phyloP scores from a whole-genome alignment of 805 yeast genomes.

The Blastobotrys terrestris region DNA sequence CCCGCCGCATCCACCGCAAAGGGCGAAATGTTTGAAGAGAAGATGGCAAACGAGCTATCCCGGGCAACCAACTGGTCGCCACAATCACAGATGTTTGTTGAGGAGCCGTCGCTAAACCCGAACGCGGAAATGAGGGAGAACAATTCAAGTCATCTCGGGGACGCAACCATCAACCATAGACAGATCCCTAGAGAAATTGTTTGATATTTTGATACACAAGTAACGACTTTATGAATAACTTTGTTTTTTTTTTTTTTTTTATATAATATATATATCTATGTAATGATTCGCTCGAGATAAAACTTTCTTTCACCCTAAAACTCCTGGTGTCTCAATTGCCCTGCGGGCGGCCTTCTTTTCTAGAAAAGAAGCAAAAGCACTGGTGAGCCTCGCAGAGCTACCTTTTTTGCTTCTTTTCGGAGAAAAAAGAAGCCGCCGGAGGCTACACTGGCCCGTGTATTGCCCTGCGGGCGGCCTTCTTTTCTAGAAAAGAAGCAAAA shows the following conservation, averaged over 20 bases:
- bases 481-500: no score
- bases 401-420: no score
- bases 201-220: background rate
- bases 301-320: no score
- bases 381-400: no score
- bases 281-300: background rate
- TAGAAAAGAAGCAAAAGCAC: no score
- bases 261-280: no score
- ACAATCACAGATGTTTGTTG: background rate
- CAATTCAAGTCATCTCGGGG: slow-evolving; percentile 11
- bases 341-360: no score
- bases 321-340: no score
- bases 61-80: slow-evolving; percentile 1
- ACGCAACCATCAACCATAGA: slow-evolving; percentile 13
- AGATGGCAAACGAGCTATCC: background rate
- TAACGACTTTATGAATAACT: background rate
- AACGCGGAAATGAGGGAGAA: slow-evolving; percentile 10
- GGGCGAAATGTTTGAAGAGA: slow-evolving; percentile 22
- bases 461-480: no score
- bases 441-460: no score
- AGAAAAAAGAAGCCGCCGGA: no score
- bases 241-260: no score
- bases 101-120: background rate
- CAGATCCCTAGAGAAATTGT: background rate
- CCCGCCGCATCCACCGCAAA: slow-evolving; percentile 45